phyloP scores from a whole-genome alignment of 192 early-diverging fungal species.

The Rhizoclosmatium globosum region DNA sequence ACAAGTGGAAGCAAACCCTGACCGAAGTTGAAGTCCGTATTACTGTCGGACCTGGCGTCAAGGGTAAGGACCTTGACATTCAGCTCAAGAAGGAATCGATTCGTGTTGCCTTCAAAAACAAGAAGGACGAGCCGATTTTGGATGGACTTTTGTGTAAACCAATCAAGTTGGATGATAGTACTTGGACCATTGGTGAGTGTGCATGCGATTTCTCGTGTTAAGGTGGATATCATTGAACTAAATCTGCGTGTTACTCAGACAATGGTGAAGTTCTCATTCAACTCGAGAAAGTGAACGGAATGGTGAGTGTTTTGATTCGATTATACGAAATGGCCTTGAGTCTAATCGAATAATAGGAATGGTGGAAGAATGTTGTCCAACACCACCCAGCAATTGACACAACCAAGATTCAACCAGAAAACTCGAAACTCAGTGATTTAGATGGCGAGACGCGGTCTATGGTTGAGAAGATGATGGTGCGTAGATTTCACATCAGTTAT shows the following conservation, averaged over 20 bases:
- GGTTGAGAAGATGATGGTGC: conserved; percentile 97
- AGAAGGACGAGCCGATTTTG: conserved; percentile 67
- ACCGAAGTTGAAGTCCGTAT: conserved; percentile 81
- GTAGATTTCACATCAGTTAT: neutral
- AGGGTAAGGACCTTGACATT: conserved; percentile 71
- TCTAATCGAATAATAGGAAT: conserved; percentile 46
- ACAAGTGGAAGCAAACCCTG: conserved; percentile 85
- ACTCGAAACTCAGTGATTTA: conserved; percentile 84
- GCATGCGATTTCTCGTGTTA: neutral
- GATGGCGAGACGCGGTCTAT: conserved; percentile 91
- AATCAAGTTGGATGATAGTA: conserved; percentile 79
- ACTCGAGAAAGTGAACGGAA: conserved; percentile 82
- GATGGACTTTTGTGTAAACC: conserved; percentile 78
- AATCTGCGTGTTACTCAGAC: conserved; percentile 39
- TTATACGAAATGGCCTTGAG: neutral
- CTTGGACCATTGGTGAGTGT: conserved; percentile 76
- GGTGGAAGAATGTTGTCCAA: conserved; percentile 88
- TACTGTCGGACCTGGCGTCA: conserved; percentile 76
- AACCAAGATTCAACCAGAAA: conserved; percentile 89
- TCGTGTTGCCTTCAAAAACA: conserved; percentile 74
- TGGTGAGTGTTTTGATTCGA: conserved; percentile 43
- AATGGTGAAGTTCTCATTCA: conserved; percentile 79
- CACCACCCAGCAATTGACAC: conserved; percentile 86
- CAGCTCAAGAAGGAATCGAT: conserved; percentile 71
- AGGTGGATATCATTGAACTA: neutral